Conservation (phyloP, 73 alveolate genomes). For the Breviolum minutum region DNA sequence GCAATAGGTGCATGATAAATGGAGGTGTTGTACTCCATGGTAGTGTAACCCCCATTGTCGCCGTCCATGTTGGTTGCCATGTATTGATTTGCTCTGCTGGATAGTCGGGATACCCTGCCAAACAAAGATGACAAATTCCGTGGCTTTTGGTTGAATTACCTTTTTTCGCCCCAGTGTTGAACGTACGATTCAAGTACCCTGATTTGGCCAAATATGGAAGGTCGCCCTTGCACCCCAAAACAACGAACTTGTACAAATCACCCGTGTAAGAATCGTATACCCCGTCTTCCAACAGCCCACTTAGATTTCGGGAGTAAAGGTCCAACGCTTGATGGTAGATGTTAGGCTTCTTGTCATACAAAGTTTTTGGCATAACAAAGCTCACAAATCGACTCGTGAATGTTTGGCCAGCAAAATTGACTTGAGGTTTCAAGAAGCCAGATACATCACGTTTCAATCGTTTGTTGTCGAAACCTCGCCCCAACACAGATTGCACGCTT, state of each 20-base stretch:
- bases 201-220: neutral
- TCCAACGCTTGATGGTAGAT: neutral
- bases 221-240: conserved; percentile 49
- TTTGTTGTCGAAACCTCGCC: neutral
- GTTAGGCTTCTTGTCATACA: conserved; percentile 14
- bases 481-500: neutral
- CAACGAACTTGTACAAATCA: neutral
- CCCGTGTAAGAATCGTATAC: neutral
- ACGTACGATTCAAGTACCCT: neutral
- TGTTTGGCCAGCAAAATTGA: neutral
- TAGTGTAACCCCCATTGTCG: neutral
- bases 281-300: neutral
- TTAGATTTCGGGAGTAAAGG: neutral
- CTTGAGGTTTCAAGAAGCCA: neutral
- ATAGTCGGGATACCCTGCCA: neutral
- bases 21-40: neutral
- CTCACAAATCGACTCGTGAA: neutral
- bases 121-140: conserved; percentile 20
- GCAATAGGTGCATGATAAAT: neutral
- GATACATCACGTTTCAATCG: neutral
- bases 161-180: neutral
- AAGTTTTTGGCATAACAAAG: neutral
- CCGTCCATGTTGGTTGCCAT: neutral
- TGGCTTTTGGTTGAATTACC: neutral
- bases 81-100: neutral